phyloP scores from a whole-genome alignment of 306 rosid species.

The Quercus agrifolia region DNA sequence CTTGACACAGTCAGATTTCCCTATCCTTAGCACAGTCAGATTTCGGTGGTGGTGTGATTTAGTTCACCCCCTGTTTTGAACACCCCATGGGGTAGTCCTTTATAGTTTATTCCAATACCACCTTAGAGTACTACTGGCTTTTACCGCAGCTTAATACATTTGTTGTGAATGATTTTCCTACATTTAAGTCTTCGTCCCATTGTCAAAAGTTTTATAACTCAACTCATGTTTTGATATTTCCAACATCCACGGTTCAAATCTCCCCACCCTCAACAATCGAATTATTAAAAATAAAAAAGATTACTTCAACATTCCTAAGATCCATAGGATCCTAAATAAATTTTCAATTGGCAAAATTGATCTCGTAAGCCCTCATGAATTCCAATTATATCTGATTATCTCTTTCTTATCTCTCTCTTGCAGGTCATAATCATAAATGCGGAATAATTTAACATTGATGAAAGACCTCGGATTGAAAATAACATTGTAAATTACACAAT shows the following conservation, averaged over 20 bases:
- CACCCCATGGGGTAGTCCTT: not conserved
- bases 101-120: not conserved
- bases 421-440: not conserved
- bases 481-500: too few relatives aligned
- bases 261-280: too few relatives aligned
- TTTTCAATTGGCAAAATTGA: not conserved
- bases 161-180: not conserved
- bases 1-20: too few relatives aligned
- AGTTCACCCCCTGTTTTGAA: not conserved
- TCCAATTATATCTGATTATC: not conserved
- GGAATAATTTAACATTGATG: too few relatives aligned
- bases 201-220: not conserved
- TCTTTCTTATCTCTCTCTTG: not conserved
- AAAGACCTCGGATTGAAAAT: too few relatives aligned
- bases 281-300: too few relatives aligned
- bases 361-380: not conserved
- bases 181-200: not conserved
- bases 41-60: not conserved
- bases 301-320: too few relatives aligned
- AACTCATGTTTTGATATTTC: too few relatives aligned
- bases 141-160: not conserved
- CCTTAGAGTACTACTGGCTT: not conserved
- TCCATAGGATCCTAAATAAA: not conserved
- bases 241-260: too few relatives aligned
- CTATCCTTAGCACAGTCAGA: not conserved